Evolutionary conservation across 2,329 filamentous ascomycete genomes (phyloP).

Genomic region (Reticulascus tulasneorum): DNA sequence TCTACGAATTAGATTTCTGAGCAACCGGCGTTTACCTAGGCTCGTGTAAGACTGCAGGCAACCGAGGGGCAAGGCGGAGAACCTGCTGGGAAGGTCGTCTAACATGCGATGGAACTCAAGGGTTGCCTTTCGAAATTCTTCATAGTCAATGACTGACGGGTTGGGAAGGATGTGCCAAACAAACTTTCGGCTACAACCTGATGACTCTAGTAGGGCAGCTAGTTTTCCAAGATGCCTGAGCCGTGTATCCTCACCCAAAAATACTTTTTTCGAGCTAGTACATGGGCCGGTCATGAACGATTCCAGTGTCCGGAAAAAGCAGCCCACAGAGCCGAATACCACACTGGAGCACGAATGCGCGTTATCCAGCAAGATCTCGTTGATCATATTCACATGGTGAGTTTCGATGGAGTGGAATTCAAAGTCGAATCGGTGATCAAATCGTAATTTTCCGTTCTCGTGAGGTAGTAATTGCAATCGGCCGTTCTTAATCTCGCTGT

Average conservation of each 20-base stretch:
- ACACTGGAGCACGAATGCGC: constrained; percentile 15
- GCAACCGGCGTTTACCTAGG: too few species aligned
- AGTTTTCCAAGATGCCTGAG: too few species aligned
- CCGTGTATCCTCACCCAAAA: too few species aligned
- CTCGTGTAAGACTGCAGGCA: too few species aligned
- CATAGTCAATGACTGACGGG: constrained; percentile 11
- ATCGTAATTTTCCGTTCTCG: constrained; percentile 11
- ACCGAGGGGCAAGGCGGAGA: too few species aligned
- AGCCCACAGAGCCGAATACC: constrained; percentile 15
- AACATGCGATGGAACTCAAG: too few species aligned
- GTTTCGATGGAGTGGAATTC: constrained; percentile 17
- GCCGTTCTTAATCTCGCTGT: constrained; percentile 16
- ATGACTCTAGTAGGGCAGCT: too few species aligned
- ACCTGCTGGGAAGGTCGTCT: too few species aligned
- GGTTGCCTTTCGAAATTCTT: not conserved
- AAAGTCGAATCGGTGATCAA: constrained; percentile 21
- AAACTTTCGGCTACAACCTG: too few species aligned
- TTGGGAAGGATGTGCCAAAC: too few species aligned
- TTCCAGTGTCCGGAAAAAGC: constrained; percentile 15
- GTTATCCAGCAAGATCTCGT: constrained; percentile 22
- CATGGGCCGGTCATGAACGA: constrained; percentile 15
- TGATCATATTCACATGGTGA: constrained; percentile 23
- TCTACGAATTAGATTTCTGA: too few species aligned
- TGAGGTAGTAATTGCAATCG: constrained; percentile 4
- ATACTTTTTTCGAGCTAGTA: constrained; percentile 10